Evolutionary conservation across 2,329 filamentous ascomycete genomes (phyloP).

Genomic region (Ceratocystiopsis minuta): DNA sequence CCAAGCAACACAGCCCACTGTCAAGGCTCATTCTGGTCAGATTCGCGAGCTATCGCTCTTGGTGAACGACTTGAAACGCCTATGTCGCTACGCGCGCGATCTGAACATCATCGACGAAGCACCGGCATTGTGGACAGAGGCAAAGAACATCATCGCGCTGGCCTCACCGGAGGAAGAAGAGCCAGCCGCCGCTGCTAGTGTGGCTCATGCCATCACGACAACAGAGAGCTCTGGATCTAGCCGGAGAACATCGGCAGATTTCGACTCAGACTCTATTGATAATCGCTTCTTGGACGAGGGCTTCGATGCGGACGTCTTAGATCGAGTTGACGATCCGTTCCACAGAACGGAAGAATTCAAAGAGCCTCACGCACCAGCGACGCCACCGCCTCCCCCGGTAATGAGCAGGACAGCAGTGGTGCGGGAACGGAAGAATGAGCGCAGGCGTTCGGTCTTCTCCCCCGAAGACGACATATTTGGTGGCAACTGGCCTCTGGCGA

Average conservation of each 20-base stretch:
- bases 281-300: slow-evolving; percentile 28
- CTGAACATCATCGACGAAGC: slow-evolving; percentile 47
- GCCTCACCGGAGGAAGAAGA: slow-evolving; percentile 46
- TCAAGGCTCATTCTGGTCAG: slow-evolving; percentile 69
- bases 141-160: slow-evolving; percentile 74
- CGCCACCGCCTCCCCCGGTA: slow-evolving; percentile 11
- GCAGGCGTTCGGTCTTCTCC: slow-evolving; percentile 44
- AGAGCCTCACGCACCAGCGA: not conserved
- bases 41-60: slow-evolving; percentile 64
- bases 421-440: slow-evolving; percentile 31
- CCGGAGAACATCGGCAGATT: slow-evolving; percentile 16
- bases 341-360: slow-evolving; percentile 18
- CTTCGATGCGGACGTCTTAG: slow-evolving; percentile 27
- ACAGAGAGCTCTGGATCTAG: no score
- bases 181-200: no score
- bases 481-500: slow-evolving; percentile 26
- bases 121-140: slow-evolving; percentile 54
- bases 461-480: slow-evolving; percentile 51
- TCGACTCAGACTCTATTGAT: slow-evolving; percentile 23
- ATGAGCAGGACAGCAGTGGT: slow-evolving; percentile 34
- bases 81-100: slow-evolving; percentile 51
- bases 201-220: no score
- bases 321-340: slow-evolving; percentile 25
- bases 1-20: slow-evolving; percentile 62
- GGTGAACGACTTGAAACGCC: slow-evolving; percentile 66